Evolutionary conservation across 2,329 filamentous ascomycete species (phyloP), one percentile per base, ranked within the genome.

Genomic region (Gnomoniopsis sp.): DNA sequence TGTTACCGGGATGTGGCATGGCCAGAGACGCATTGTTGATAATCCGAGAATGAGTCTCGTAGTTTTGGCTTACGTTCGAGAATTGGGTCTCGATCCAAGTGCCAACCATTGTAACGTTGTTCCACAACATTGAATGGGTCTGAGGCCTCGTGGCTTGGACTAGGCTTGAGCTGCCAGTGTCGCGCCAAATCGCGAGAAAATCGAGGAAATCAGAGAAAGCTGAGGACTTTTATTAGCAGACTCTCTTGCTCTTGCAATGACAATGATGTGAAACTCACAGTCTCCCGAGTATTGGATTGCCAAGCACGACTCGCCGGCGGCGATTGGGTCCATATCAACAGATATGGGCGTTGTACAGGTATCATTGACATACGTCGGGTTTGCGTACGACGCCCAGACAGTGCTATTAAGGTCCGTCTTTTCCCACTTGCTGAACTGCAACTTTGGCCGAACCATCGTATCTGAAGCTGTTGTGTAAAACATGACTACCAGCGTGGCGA

Each of bases 401-500:
- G 79, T 71, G 0, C 86, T 88, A 14, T 74, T 70, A 34, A 93
- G 67, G 0, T 76, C 65, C 56, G 67, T 76, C 1, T 70, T 59
- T 46, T 86, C 71, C 74, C 80, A 82, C 1, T 70, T 68, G 0
- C 85, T 83, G 61, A 81, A 82, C 55, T 81, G 85, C 7, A 93
- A 77, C 65, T 89, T 88, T 0, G 90, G 90, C 2, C 88, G 81
- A 0, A 93, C 88, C 66, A 93, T 76, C 10, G 89, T 86, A 62
- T 91, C 88, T 0, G 88, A 88, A 0, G 90, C 90, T 2, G 89
- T 89, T 0, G 88, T 91, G 68, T 93, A 95, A 6, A 93, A 79
- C 66, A 88, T 85, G 0, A 87, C 84, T 1, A 85, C 77, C 2
- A 91, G 61, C 0, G 89, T 85, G 2, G 87, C 87, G 1, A 84